These are phyloP conservation scores for Fusarium illudens DNA, from an alignment of 2,329 filamentous ascomycete genomes.

Conservation along the genomic window DNA sequence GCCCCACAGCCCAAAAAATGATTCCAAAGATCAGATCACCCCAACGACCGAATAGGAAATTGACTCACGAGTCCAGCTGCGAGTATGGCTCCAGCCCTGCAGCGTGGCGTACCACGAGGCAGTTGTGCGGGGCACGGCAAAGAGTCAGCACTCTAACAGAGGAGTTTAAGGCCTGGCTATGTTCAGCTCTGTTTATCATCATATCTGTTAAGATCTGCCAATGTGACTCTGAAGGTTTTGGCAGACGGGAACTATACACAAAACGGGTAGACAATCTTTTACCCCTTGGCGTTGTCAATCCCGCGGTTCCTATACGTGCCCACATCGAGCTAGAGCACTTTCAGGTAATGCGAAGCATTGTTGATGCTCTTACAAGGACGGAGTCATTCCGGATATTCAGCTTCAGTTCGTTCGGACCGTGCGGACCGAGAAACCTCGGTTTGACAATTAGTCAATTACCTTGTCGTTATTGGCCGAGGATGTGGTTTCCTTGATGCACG, in stretches of 20 bases:
- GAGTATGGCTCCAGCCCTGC: constrained; percentile 4
- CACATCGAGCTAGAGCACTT: constrained; percentile 16
- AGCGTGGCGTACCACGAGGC: background rate
- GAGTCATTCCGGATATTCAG: constrained; percentile 22
- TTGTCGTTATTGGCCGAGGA: background rate
- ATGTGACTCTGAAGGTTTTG: background rate
- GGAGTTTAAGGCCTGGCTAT: background rate
- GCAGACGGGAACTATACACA: background rate
- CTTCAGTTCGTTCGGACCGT: background rate
- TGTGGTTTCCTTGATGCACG: background rate
- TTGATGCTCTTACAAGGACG: background rate
- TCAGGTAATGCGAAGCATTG: constrained; percentile 11
- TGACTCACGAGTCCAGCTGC: constrained; percentile 10
- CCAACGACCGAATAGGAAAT: constrained; percentile 9
- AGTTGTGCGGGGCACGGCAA: background rate
- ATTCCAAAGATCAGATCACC: constrained; percentile 33
- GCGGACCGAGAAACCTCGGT: background rate
- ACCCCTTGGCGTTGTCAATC: constrained; percentile 8
- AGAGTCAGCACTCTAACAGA: background rate
- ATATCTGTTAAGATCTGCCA: background rate
- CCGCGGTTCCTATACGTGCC: constrained; percentile 4
- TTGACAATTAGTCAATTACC: constrained; percentile 1
- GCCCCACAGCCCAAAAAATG: constrained; percentile 32
- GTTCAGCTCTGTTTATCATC: background rate
- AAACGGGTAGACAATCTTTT: background rate